phyloP scores from a whole-genome alignment of 78 protist species.

The Monosiga brevicollis region DNA sequence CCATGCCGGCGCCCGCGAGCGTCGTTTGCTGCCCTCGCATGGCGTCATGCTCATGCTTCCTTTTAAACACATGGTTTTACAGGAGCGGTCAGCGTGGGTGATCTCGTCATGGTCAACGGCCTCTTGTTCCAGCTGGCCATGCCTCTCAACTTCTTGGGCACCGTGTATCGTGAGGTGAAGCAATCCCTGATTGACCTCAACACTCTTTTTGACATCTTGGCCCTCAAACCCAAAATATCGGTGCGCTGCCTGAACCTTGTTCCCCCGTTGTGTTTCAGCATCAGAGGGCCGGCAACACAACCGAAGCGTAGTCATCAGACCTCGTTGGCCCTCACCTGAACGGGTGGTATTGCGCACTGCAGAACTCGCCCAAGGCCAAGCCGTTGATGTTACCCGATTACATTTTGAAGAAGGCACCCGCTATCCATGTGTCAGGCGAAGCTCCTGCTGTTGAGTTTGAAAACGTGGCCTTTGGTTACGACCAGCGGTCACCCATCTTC shows the following conservation, averaged over 20 bases:
- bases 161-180: conserved; percentile 73
- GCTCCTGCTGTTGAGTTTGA: conserved; percentile 52
- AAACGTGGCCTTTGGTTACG: conserved; percentile 58
- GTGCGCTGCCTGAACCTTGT: neutral
- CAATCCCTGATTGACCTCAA: conserved; percentile 74
- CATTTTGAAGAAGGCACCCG: too few species aligned
- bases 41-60: neutral
- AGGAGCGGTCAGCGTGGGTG: conserved; percentile 69
- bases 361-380: too few species aligned
- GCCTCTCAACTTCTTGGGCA: conserved; percentile 81
- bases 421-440: neutral
- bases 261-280: too few species aligned
- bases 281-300: too few species aligned
- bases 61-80: neutral
- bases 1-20: too few species aligned
- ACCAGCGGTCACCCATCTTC: conserved; percentile 16
- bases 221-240: conserved; percentile 21
- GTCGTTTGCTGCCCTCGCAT: neutral
- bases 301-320: too few species aligned
- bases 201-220: conserved; percentile 46
- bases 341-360: too few species aligned
- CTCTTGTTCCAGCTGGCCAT: conserved; percentile 75
- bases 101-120: conserved; percentile 71
- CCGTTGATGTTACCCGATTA: too few species aligned
- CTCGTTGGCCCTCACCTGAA: too few species aligned